Percentiles rank a stretch among this genome's conserved stretches.
phyloP scores from a whole-genome alignment of 805 yeast species.

The Yarrowia yakushimensis region DNA sequence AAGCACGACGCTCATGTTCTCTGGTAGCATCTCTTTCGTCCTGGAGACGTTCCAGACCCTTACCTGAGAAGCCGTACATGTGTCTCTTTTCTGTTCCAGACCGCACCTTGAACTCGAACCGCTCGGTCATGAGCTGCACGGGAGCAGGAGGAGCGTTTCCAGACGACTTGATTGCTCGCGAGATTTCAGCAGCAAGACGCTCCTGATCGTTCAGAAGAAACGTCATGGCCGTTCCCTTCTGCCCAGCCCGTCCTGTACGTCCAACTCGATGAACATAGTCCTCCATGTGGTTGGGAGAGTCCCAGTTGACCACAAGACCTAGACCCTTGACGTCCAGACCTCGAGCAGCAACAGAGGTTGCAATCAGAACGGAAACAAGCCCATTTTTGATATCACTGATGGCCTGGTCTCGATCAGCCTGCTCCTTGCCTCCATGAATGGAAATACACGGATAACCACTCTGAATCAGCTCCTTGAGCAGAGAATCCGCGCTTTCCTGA shows the following conservation, averaged over 20 bases:
- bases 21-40: conserved; percentile 52
- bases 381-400: conserved; percentile 66
- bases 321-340: conserved; percentile 91
- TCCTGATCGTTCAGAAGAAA: conserved; percentile 62
- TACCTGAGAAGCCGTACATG: conserved; percentile 86
- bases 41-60: conserved; percentile 78
- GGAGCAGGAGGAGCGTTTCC: conserved; percentile 53
- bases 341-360: conserved; percentile 92
- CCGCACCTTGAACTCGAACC: conserved; percentile 59
- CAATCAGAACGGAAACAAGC: conserved; percentile 60
- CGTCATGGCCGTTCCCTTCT: conserved; percentile 70
- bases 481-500: conserved; percentile 77
- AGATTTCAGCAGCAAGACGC: conserved; percentile 62
- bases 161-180: conserved; percentile 61
- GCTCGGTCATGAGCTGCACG: conserved; percentile 49
- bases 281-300: conserved; percentile 83
- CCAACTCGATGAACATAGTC: conserved; percentile 97
- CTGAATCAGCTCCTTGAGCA: conserved; percentile 52
- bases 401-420: conserved; percentile 72
- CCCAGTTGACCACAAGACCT: conserved; percentile 75
- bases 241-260: conserved; percentile 90
- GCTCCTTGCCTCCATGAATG: conserved; percentile 91
- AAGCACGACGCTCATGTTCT: conserved; percentile 49
- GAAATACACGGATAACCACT: conserved; percentile 59
- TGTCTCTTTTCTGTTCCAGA: conserved; percentile 57